Percentiles rank a stretch among this genome's conserved stretches.
These are phyloP conservation scores for Friedmanniomyces simplex DNA, from an alignment of 495 filamentous ascomycete genomes.

Conservation along the genomic window DNA sequence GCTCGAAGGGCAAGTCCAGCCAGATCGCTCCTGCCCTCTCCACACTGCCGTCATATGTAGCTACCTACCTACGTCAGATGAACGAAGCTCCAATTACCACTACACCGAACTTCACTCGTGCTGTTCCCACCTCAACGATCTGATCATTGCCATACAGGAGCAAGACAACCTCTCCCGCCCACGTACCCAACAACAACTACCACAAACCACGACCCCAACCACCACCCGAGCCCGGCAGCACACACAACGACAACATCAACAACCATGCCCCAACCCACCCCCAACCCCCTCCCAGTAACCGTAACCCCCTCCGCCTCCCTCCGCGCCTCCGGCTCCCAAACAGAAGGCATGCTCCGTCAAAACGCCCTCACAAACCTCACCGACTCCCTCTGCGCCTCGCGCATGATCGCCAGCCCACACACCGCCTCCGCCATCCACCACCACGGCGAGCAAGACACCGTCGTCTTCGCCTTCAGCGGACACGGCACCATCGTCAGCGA, in stretches of 20 bases:
- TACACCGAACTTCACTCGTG: no score
- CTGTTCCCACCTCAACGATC: no score
- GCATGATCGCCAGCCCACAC: slow-evolving; percentile 46
- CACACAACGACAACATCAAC: no score
- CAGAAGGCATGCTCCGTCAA: slow-evolving; percentile 43
- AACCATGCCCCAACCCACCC: no score
- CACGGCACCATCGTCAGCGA: slow-evolving; percentile 40
- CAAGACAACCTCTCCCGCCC: no score
- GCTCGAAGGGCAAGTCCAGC: no score
- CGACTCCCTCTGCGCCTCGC: slow-evolving; percentile 42
- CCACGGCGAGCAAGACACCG: slow-evolving; percentile 45
- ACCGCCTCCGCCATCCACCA: slow-evolving; percentile 43
- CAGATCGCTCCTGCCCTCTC: no score
- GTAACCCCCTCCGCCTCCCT: slow-evolving; percentile 23
- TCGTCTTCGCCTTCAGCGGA: slow-evolving; percentile 43
- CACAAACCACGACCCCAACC: no score
- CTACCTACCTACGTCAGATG: neutral
- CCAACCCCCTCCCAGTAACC: no score
- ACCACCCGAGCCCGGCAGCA: no score
- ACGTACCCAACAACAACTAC: no score
- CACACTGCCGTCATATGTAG: neutral
- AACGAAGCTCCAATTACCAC: neutral
- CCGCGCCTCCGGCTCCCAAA: slow-evolving; percentile 34
- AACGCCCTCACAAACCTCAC: slow-evolving; percentile 49
- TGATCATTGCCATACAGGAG: no score